phyloP scores from a whole-genome alignment of 164 flowering plant species.

The Taxillus chinensis region DNA sequence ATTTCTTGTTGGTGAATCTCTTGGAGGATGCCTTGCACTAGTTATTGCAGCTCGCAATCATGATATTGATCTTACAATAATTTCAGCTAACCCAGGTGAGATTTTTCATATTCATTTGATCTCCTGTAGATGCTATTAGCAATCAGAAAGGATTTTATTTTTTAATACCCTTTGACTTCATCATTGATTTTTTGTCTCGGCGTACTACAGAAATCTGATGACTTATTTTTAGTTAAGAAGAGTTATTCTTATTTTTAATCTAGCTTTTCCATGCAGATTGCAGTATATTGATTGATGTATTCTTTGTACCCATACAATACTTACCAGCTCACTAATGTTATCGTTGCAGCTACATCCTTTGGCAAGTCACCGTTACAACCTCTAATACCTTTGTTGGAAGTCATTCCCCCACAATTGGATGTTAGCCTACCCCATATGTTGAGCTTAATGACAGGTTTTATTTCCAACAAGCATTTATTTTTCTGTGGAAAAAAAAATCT shows the following conservation, averaged over 20 bases:
- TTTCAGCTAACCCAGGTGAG: conserved; percentile 69
- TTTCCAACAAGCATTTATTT: background rate
- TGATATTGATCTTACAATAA: conserved; percentile 44
- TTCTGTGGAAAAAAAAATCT: background rate
- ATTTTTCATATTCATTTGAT: background rate
- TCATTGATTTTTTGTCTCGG: too few relatives aligned
- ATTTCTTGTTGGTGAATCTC: conserved; percentile 66
- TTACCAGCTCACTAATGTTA: background rate
- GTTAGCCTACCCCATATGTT: conserved; percentile 29
- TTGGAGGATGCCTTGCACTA: conserved; percentile 69
- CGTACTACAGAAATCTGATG: too few relatives aligned
- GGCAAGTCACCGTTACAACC: conserved; percentile 43
- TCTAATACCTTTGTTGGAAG: conserved; percentile 31
- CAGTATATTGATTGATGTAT: background rate
- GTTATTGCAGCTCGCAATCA: conserved; percentile 67
- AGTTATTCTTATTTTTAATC: too few relatives aligned
- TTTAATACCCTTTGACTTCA: too few relatives aligned
- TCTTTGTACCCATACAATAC: background rate
- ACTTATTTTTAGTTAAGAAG: too few relatives aligned
- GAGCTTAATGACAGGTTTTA: conserved; percentile 42
- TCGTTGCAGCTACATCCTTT: conserved; percentile 58
- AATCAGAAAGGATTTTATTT: too few relatives aligned
- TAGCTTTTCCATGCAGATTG: background rate
- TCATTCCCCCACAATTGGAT: conserved; percentile 35
- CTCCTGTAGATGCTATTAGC: background rate